Percentiles rank a stretch among this genome's conserved stretches.
Conservation (phyloP, 2,329 filamentous ascomycete genomes). For the Penicillium sp. region DNA sequence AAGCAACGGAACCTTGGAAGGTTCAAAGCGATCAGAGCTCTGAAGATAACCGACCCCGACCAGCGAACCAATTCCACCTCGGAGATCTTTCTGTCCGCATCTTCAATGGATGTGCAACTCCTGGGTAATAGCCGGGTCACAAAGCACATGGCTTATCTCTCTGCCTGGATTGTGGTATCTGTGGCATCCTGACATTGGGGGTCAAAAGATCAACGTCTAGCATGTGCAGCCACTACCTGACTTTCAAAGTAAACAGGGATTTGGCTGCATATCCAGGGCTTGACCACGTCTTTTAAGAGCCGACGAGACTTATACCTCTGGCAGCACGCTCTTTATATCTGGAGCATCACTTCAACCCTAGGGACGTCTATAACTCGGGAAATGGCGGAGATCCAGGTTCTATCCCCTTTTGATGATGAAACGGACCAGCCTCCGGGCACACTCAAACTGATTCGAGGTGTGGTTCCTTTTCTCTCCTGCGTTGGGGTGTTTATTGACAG, state of each 20-base stretch:
- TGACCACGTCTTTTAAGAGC: neutral
- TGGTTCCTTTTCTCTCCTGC: neutral
- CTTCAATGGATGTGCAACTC: neutral
- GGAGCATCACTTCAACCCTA: neutral
- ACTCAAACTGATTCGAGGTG: constrained; percentile 21
- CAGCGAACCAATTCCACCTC: neutral
- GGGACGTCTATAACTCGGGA: neutral
- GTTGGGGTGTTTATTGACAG: neutral
- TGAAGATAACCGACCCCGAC: neutral
- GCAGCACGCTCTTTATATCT: no score
- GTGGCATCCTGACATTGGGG: neutral
- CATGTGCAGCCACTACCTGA: neutral
- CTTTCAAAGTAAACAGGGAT: neutral
- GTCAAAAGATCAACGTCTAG: neutral
- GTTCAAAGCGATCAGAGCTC: neutral
- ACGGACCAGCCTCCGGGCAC: constrained; percentile 19
- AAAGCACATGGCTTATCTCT: neutral
- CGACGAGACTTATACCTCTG: no score
- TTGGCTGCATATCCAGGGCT: neutral
- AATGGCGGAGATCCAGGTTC: constrained; percentile 10
- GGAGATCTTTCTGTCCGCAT: neutral
- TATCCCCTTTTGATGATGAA: constrained; percentile 1
- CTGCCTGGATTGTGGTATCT: neutral
- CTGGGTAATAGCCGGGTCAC: neutral
- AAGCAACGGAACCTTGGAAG: neutral